Base-by-base conservation (phyloP, 2,329 filamentous ascomycete species). In the Akanthomyces lecanii region DNA sequence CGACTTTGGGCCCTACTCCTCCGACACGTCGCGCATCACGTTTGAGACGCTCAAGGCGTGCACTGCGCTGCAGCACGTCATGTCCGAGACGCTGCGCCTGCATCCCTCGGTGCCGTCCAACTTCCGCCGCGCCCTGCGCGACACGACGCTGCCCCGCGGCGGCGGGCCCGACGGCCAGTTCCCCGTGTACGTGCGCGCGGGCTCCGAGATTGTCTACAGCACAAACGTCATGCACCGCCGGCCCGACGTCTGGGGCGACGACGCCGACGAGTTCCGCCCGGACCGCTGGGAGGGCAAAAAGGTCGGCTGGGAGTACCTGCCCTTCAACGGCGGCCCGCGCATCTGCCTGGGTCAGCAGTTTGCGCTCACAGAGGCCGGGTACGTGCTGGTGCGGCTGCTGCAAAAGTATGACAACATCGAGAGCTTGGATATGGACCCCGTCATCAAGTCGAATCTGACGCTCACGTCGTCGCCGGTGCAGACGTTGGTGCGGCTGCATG, bases 311-410 rank as follows among this genome's bases (percentile, higher is more conserved):
- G 74, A 69, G 18, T 77, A 72, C 50, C 66, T 74, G 7, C 73
- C 73, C 1, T 77, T 77, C 63, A 77, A 74, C 56, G 73, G 72
- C 4, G 75, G 73, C 0, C 75, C 75, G 11, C 67, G 75, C 38
- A 86, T 88, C 69, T 89, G 87, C 73, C 82, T 90, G 62, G 86
- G 87, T 2, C 87, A 91, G 79, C 87, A 91, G 74, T 91, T 90
- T 69, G 89, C 89, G 5, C 75, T 91, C 44, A 89, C 87, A 0
- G 88, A 91, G 77, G 87, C 88, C 75, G 78, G 76, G 16, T 91
- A 91, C 71, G 85, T 87, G 18, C 79, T 90, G 66, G 85, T 86
- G 40, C 77, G 89, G 56, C 70, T 92, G 65, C 81, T 91, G 70
- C 89, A 91, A 77, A 78, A 81, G 36, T 63, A 51, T n/a, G 53